phyloP scores from a whole-genome alignment of 1,284 basidiomycete genomes.

The Moesziomyces sp. region DNA sequence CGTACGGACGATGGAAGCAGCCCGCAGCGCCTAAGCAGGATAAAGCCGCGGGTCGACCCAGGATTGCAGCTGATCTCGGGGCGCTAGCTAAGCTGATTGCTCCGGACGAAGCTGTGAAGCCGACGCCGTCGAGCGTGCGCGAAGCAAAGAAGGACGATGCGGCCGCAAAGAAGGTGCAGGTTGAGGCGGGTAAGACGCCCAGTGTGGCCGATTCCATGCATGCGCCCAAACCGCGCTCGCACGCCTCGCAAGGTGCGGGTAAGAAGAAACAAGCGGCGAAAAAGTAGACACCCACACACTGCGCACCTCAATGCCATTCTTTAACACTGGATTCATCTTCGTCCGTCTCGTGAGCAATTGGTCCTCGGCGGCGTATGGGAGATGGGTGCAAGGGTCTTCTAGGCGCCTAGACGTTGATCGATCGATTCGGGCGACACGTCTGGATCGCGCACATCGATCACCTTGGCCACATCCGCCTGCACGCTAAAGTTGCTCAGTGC shows the following conservation, averaged over 20 bases:
- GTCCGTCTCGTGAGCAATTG: too few relatives aligned
- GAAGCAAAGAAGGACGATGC: background rate
- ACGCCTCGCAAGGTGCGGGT: background rate
- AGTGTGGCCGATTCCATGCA: conserved; percentile 18
- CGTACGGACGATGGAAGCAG: conserved; percentile 42
- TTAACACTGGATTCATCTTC: too few relatives aligned
- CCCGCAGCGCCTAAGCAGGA: background rate
- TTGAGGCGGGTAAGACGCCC: background rate
- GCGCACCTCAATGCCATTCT: too few relatives aligned
- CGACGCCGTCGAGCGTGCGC: background rate
- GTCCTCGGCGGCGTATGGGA: too few relatives aligned
- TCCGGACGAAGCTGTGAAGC: conserved; percentile 1
- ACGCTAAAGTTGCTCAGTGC: conserved; percentile 59
- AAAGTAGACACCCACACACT: background rate
- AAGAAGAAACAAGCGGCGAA: conserved; percentile 1
- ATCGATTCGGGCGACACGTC: conserved; percentile 37
- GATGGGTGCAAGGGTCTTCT: background rate
- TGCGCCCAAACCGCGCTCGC: conserved; percentile 8
- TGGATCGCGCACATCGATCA: conserved; percentile 61
- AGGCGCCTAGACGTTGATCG: conserved; percentile 53
- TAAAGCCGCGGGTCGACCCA: conserved; percentile 1
- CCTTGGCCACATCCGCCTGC: conserved; percentile 60
- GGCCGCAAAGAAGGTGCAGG: background rate
- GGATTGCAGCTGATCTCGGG: conserved; percentile 17
- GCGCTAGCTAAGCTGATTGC: conserved; percentile 17